These are phyloP conservation scores for Arthrobotrys sinensis DNA, from an alignment of 2,329 filamentous ascomycete species.

Conservation along the genomic window DNA sequence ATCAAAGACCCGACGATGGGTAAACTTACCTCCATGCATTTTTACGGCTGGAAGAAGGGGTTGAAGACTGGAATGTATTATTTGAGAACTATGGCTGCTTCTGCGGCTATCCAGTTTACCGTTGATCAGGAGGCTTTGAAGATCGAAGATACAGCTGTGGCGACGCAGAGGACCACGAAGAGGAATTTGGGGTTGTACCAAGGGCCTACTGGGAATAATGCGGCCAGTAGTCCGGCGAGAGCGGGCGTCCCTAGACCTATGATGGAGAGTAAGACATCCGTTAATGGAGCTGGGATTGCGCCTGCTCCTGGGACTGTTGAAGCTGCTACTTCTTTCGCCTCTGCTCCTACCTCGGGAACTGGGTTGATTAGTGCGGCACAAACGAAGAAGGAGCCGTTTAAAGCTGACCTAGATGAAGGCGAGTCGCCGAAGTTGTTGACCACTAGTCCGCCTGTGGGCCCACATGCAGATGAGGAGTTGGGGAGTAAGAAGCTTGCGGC, in stretches of 20 bases:
- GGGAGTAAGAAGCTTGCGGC: slow-evolving; percentile 68
- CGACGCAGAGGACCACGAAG: slow-evolving; percentile 77
- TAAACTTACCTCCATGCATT: slow-evolving; percentile 99
- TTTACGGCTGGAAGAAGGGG: slow-evolving; percentile 98
- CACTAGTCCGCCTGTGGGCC: slow-evolving; percentile 76
- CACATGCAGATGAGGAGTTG: slow-evolving; percentile 76
- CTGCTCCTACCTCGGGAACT: too few species aligned
- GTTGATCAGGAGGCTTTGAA: slow-evolving; percentile 96
- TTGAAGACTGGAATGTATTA: slow-evolving; percentile 99
- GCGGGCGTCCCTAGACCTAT: slow-evolving; percentile 65
- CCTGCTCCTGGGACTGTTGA: slow-evolving; percentile 76
- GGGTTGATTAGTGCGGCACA: slow-evolving; percentile 66
- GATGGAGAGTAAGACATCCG: slow-evolving; percentile 53
- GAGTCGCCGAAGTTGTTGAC: slow-evolving; percentile 84
- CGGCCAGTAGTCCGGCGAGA: slow-evolving; percentile 68
- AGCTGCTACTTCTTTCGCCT: slow-evolving; percentile 56
- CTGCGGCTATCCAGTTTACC: slow-evolving; percentile 97
- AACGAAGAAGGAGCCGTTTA: slow-evolving; percentile 77
- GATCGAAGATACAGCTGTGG: slow-evolving; percentile 84
- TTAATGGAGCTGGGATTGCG: slow-evolving; percentile 72
- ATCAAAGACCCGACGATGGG: slow-evolving; percentile 99
- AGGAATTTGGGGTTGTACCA: slow-evolving; percentile 69
- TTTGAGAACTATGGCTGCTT: slow-evolving; percentile 95
- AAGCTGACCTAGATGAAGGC: slow-evolving; percentile 82
- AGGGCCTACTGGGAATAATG: slow-evolving; percentile 70